These are phyloP conservation scores for Picocystis sp. DNA, from an alignment of 163 green algal genomes.

Conservation along the genomic window DNA sequence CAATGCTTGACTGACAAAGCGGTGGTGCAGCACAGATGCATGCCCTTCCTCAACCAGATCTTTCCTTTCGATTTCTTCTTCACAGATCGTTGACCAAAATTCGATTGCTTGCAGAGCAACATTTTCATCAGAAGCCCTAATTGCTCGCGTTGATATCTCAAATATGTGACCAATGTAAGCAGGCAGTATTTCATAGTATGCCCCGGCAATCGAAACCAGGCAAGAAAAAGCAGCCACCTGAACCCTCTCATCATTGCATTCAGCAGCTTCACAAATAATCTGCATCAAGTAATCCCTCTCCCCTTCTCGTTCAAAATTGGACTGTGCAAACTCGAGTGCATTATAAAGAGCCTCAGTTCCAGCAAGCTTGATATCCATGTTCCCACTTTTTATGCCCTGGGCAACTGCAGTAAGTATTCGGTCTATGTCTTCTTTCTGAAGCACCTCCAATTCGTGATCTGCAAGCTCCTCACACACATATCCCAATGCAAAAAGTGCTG, in stretches of 20 bases:
- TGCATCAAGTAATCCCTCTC: slow-evolving; percentile 97
- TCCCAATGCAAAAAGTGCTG: slow-evolving; percentile 76
- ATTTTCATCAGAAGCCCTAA: slow-evolving; percentile 70
- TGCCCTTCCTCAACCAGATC: slow-evolving; percentile 32
- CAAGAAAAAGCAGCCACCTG: slow-evolving; percentile 76
- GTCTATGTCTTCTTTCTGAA: slow-evolving; percentile 73
- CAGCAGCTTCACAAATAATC: slow-evolving; percentile 69
- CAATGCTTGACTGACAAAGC: slow-evolving; percentile 68
- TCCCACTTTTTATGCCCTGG: slow-evolving; percentile 47
- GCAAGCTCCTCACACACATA: slow-evolving; percentile 95
- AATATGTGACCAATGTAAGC: slow-evolving; percentile 27
- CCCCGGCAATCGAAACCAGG: slow-evolving; percentile 62
- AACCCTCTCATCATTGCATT: slow-evolving; percentile 43
- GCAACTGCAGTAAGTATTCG: slow-evolving; percentile 89
- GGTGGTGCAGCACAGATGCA: slow-evolving; percentile 33
- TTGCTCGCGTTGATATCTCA: slow-evolving; percentile 39
- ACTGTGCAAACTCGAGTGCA: slow-evolving; percentile 82
- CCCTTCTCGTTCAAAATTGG: slow-evolving; percentile 83
- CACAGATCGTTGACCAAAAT: slow-evolving; percentile 78
- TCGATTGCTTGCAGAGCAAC: slow-evolving; percentile 92
- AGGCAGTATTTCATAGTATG: slow-evolving; percentile 13
- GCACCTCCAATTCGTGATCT: slow-evolving; percentile 48
- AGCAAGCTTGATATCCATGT: slow-evolving; percentile 58
- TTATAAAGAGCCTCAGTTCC: slow-evolving; percentile 81
- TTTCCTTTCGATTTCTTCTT: slow-evolving; percentile 60